phyloP scores from a whole-genome alignment of 352 stramenopile genomes.

The Phytophthora sp. region DNA sequence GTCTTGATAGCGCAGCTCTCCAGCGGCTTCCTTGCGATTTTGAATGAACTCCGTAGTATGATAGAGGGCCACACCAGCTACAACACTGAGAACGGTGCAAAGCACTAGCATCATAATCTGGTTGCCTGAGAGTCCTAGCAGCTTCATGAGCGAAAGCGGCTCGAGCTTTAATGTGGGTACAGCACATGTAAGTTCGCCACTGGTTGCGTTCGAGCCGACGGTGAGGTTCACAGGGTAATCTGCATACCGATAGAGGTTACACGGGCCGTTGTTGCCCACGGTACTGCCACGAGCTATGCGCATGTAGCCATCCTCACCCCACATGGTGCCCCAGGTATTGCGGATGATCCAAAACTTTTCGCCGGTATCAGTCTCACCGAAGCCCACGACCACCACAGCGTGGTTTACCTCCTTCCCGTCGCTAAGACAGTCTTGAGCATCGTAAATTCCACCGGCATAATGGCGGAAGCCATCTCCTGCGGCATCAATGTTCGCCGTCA shows the following conservation, averaged over 20 bases:
- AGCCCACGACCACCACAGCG: constrained; percentile 87
- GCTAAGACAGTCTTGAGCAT: constrained; percentile 75
- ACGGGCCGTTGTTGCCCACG: constrained; percentile 51
- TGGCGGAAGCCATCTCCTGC: constrained; percentile 80
- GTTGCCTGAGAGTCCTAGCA: constrained; percentile 46
- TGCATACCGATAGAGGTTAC: constrained; percentile 79
- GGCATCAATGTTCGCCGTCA: constrained; percentile 83
- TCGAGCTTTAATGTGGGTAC: constrained; percentile 37
- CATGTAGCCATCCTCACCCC: constrained; percentile 86
- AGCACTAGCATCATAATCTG: constrained; percentile 54
- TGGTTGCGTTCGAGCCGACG: constrained; percentile 25
- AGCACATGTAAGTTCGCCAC: constrained; percentile 44
- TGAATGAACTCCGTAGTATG: constrained; percentile 49
- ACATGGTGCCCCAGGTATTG: constrained; percentile 92
- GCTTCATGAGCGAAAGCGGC: constrained; percentile 42
- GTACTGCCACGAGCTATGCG: constrained; percentile 61
- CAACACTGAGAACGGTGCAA: constrained; percentile 39
- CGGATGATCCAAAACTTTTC: constrained; percentile 90
- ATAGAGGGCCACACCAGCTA: constrained; percentile 51
- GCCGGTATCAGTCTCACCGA: constrained; percentile 70
- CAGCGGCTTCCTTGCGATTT: constrained; percentile 49
- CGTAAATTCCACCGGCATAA: constrained; percentile 88
- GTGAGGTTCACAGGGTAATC: constrained; percentile 72
- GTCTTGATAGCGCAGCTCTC: constrained; percentile 57
- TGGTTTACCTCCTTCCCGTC: constrained; percentile 87